Evolutionary conservation across 768 basidiomycete genomes (phyloP).

Genomic region (Rhodotorula diobovata): DNA sequence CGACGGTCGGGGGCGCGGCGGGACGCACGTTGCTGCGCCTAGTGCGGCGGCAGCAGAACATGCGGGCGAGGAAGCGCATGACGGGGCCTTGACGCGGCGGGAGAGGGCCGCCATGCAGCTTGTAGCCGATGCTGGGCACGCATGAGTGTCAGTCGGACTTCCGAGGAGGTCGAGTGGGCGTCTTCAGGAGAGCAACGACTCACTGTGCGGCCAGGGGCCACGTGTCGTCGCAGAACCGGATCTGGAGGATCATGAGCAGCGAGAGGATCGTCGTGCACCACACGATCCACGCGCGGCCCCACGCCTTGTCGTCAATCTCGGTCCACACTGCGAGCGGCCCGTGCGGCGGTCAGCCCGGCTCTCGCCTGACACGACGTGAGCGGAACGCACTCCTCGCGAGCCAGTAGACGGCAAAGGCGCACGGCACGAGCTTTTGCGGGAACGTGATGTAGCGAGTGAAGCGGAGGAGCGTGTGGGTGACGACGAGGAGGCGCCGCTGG

Average conservation of each 20-base stretch:
- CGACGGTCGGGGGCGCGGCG: too few relatives aligned
- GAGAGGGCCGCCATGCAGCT: slow-evolving; percentile 1
- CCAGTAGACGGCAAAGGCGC: slow-evolving; percentile 25
- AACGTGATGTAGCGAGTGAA: slow-evolving; percentile 13
- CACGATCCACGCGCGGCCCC: slow-evolving; percentile 27
- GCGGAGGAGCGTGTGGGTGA: not conserved
- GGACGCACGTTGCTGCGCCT: too few relatives aligned
- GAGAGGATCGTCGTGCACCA: slow-evolving; percentile 9
- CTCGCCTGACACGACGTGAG: accelerated
- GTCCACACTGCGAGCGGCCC: slow-evolving; percentile 9
- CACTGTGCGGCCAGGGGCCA: slow-evolving; percentile 7
- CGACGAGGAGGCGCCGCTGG: not conserved
- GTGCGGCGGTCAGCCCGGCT: not conserved
- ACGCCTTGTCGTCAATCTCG: not conserved
- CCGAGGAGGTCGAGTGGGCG: too few relatives aligned
- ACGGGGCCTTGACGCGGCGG: slow-evolving; percentile 3
- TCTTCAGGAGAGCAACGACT: not conserved
- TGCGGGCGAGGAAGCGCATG: not conserved
- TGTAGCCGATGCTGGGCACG: slow-evolving; percentile 1
- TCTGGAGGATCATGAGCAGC: slow-evolving; percentile 19
- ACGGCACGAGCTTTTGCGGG: slow-evolving; percentile 27
- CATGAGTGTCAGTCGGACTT: not conserved
- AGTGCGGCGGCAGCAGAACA: not conserved
- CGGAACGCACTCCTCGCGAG: slow-evolving; percentile 14
- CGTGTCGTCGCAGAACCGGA: slow-evolving; percentile 12